Conservation (phyloP, 2,329 filamentous ascomycete species). For the Chaetothyriales sp. region DNA sequence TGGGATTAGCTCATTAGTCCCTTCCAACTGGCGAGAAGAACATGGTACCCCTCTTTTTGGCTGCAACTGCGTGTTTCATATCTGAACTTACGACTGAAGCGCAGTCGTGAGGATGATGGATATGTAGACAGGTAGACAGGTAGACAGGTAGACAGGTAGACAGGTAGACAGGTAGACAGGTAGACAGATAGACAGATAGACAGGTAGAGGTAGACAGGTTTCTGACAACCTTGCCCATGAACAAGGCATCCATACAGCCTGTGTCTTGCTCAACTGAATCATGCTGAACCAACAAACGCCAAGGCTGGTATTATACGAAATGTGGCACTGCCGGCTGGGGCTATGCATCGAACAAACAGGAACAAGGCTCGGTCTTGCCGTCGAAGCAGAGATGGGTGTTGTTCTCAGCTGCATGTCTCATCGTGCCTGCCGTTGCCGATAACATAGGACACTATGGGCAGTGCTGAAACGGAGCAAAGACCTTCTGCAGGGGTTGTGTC, state of each 20-base stretch:
- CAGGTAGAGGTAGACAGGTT: background rate
- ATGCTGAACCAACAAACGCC: too few relatives aligned
- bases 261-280: background rate
- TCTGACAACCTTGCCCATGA: background rate
- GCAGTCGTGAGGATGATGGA: background rate
- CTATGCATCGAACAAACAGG: background rate
- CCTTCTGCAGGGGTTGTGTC: background rate
- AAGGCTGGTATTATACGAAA: background rate
- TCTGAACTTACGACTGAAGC: background rate
- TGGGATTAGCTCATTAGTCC: background rate
- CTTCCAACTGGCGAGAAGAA: background rate
- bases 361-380: background rate
- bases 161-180: too few relatives aligned
- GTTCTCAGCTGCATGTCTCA: background rate
- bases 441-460: background rate
- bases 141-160: too few relatives aligned
- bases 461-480: too few relatives aligned
- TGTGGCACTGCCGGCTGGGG: too few relatives aligned
- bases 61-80: background rate
- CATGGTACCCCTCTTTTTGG: background rate
- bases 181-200: too few relatives aligned
- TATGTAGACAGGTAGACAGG: background rate
- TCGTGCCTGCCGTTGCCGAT: background rate
- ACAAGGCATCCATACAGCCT: background rate
- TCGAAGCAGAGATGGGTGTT: background rate